Base-by-base conservation (phyloP, 441 rosid species). In the Theobroma grandiflorum region DNA sequence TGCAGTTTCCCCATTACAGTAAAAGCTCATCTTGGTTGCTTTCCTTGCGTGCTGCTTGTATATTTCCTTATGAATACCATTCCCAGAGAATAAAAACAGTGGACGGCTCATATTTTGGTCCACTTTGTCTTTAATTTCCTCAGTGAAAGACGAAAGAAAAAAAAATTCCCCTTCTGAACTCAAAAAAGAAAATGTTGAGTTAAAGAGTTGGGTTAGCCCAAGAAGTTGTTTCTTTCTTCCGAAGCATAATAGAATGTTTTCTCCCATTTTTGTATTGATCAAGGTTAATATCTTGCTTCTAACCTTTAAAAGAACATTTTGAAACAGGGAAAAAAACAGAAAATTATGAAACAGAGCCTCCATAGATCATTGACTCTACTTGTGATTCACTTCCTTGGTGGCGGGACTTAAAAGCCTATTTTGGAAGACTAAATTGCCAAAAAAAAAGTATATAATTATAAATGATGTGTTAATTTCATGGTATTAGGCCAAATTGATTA, bases 21-120 rank as follows among this genome's bases (percentile, higher is more conserved):
- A 31, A 31, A 71, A 45, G 49, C 10, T 31, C 20, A 2, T 57
- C 26, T 22, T 40, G 12, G 8, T 49, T 31, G 31, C 8, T 45
- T 58, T 42, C 58, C 70, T 73, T 38, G 70, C 45, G 64, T 68
- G 64, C 73, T 57, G 37, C 35, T 16, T 67, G 74, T 78, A 57
- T 65, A 76, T 83, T 64, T 78, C 74, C 59, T 43, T 9, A 43
- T 58, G 22, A 4, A n/a, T 4, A 45, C 43, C 16, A 43, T 22
- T 5, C 3, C 12, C 53, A 38, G 16, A 22, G 43, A 78, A 58
- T 78, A 73, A 76, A 22, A 62, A 50, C 40, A 15, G 12, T 37
- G 45, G 11, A 45, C 8, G 55, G 6, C 18, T 2, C 11, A 50
- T 11, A 15, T 43, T n/a, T 26, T 64, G 43, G 3, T 66, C 47